phyloP scores from a whole-genome alignment of 345 rosid genomes.

The Citrus mangshanensis region DNA sequence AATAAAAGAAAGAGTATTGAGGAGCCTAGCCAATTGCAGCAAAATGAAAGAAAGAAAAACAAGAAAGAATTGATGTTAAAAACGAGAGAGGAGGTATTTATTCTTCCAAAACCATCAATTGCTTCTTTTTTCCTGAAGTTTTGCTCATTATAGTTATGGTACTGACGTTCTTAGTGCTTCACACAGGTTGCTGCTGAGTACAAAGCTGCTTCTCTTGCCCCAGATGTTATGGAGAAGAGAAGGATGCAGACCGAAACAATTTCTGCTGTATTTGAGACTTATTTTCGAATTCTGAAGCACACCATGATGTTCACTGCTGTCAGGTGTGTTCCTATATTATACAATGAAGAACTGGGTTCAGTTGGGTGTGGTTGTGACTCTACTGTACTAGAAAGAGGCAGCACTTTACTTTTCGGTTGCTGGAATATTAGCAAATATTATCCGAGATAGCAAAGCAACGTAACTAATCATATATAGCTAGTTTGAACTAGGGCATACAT shows the following conservation, averaged over 20 bases:
- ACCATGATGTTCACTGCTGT: constrained; percentile 44
- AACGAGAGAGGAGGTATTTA: constrained; percentile 73
- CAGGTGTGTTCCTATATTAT: constrained; percentile 42
- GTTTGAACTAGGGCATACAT: background rate
- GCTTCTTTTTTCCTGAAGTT: background rate
- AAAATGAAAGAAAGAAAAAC: constrained; percentile 62
- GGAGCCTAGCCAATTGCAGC: constrained; percentile 51
- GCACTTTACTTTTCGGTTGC: background rate
- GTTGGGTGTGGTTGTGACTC: background rate
- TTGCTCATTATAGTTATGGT: background rate
- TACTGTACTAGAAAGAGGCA: background rate
- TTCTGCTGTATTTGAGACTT: constrained; percentile 84
- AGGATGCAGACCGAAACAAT: constrained; percentile 81
- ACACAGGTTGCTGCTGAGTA: constrained; percentile 82
- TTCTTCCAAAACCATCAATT: background rate
- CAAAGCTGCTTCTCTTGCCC: constrained; percentile 59
- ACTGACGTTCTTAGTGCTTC: constrained; percentile 12
- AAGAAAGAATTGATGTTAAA: constrained; percentile 63
- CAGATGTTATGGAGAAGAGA: constrained; percentile 57
- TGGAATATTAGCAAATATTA: background rate
- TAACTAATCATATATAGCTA: background rate
- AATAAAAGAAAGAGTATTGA: constrained; percentile 53
- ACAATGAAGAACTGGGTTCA: background rate
- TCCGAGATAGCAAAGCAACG: background rate
- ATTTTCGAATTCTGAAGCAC: constrained; percentile 84